Percentiles rank a stretch among this genome's conserved stretches.
Evolutionary conservation across 2,329 filamentous ascomycete species (phyloP).

Genomic region (Leptographium lundbergii): DNA sequence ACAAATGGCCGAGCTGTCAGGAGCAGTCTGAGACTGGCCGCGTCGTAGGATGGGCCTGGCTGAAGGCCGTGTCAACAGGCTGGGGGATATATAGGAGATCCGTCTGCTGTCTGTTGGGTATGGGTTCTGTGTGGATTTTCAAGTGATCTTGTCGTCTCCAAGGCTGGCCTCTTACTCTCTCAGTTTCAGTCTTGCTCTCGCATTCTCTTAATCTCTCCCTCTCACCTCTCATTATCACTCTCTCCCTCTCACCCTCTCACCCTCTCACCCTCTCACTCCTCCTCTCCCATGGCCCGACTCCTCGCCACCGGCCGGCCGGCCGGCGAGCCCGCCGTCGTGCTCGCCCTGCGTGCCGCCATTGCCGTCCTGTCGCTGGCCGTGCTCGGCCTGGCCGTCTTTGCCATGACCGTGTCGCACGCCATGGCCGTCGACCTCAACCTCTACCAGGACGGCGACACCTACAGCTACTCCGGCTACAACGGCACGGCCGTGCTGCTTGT

Average conservation of each 20-base stretch:
- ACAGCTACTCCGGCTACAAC: constrained; percentile 14
- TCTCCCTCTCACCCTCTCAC: not conserved
- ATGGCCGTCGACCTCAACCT: constrained; percentile 1
- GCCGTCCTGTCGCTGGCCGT: constrained; percentile 26
- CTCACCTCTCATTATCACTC: not conserved
- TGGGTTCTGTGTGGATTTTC: too few species aligned
- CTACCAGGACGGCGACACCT: too few species aligned
- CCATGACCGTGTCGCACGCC: constrained; percentile 21
- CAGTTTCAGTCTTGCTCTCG: too few species aligned
- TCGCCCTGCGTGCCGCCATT: constrained; percentile 25
- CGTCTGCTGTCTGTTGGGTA: not conserved
- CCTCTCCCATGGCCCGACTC: constrained; percentile 16
- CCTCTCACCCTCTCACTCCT: not conserved
- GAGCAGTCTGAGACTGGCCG: too few species aligned
- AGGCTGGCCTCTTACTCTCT: too few species aligned
- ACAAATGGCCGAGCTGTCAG: too few species aligned
- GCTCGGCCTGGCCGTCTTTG: constrained; percentile 27
- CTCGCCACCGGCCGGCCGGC: constrained; percentile 24
- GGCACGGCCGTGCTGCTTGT: constrained; percentile 30
- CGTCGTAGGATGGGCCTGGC: too few species aligned
- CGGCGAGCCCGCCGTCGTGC: constrained; percentile 21
- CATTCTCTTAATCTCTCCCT: not conserved
- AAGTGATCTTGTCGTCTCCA: too few species aligned
- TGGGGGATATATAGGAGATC: too few species aligned
- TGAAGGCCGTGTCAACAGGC: too few species aligned